A percentile compares a stretch with the other conserved stretches of the same genome.
Conservation (phyloP, 129 eudicot species). For the Flaveria brownii region DNA sequence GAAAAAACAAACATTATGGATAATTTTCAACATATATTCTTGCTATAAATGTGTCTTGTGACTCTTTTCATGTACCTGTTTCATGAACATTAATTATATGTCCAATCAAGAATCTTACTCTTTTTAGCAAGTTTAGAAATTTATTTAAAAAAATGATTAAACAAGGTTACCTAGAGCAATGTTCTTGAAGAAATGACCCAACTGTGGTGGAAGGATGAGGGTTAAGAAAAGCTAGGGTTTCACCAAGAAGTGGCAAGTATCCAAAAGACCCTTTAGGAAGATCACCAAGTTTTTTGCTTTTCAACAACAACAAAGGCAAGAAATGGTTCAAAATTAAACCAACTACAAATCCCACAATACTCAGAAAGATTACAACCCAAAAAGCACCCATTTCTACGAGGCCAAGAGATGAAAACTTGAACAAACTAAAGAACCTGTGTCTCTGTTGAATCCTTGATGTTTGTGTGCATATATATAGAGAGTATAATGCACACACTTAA, state of each 20-base stretch:
- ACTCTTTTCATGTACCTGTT: conserved; percentile 30
- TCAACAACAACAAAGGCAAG: conserved; percentile 59
- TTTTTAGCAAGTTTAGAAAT: conserved; percentile 29
- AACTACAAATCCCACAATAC: conserved; percentile 40
- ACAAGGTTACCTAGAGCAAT: conserved; percentile 62
- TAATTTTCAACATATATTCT: conserved; percentile 28
- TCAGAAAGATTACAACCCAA: conserved; percentile 34
- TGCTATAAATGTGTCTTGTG: conserved; percentile 29
- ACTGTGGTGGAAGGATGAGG: conserved; percentile 71
- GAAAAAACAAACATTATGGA: conserved; percentile 15
- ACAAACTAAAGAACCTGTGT: conserved; percentile 14
- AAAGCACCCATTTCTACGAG: conserved; percentile 33
- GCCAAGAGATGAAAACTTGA: conserved; percentile 21
- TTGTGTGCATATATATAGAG: conserved; percentile 25
- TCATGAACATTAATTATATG: conserved; percentile 31
- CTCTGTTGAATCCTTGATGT: conserved; percentile 29
- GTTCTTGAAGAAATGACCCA: conserved; percentile 68
- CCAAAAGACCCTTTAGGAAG: conserved; percentile 76
- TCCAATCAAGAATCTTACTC: conserved; percentile 37
- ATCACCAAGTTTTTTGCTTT: conserved; percentile 36
- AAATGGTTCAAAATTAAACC: conserved; percentile 59
- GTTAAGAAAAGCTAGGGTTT: conserved; percentile 68
- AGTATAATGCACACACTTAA: conserved; percentile 22
- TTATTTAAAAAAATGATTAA: conserved; percentile 16
- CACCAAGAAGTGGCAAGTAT: conserved; percentile 70